Evolutionary conservation across 1,139 yeast species (phyloP).

Genomic region (Candida tropicalis): DNA sequence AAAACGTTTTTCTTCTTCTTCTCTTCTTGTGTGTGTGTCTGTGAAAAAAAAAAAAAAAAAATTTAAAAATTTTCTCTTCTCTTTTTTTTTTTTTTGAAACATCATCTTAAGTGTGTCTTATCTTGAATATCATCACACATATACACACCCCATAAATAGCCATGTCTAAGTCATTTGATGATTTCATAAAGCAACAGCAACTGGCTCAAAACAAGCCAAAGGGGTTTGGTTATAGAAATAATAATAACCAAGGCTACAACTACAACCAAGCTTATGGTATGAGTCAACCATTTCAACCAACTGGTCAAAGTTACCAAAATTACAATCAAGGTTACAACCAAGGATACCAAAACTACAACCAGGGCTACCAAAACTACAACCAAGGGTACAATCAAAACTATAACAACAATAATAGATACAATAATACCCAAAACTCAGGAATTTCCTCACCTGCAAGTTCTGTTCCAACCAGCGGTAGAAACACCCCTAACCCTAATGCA

Average conservation of each 20-base stretch:
- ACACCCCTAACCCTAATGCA: slow-evolving; percentile 41
- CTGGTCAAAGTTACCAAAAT: slow-evolving; percentile 8
- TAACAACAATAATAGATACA: slow-evolving; percentile 12
- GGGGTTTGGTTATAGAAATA: slow-evolving; percentile 27
- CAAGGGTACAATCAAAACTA: slow-evolving; percentile 17
- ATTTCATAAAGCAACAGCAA: slow-evolving; percentile 30
- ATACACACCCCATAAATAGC: neutral
- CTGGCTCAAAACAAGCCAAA: slow-evolving; percentile 25
- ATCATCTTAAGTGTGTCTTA: neutral
- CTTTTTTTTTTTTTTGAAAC: neutral
- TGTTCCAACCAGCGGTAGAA: slow-evolving; percentile 43
- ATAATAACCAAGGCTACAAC: slow-evolving; percentile 7
- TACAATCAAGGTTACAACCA: slow-evolving; percentile 4
- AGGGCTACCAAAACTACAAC: slow-evolving; percentile 12
- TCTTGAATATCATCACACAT: neutral
- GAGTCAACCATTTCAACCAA: slow-evolving; percentile 10
- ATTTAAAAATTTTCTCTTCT: no score
- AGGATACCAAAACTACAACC: slow-evolving; percentile 9
- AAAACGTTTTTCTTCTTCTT: neutral
- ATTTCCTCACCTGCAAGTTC: slow-evolving; percentile 36
- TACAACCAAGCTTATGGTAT: slow-evolving; percentile 5
- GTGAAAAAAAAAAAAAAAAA: slow-evolving; percentile 1
- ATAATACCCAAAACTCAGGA: slow-evolving; percentile 15
- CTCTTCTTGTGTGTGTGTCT: no score
- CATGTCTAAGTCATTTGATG: slow-evolving; percentile 33